phyloP scores from a whole-genome alignment of 257 asterid genomes.

The Cinchona pubescens region DNA sequence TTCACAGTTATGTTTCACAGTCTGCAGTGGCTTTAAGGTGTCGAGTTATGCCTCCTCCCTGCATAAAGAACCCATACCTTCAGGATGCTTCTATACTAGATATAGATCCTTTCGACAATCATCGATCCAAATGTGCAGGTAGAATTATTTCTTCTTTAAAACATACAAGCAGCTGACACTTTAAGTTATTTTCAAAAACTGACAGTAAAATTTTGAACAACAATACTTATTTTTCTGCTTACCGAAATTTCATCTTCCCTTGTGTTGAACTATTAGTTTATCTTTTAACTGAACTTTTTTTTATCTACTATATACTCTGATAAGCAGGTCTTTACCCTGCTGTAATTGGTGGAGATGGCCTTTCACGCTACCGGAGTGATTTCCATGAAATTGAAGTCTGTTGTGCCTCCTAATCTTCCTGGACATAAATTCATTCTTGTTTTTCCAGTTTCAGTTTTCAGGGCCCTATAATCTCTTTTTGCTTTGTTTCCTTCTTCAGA shows the following conservation, averaged over 20 bases:
- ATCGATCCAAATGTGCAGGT: constrained; percentile 89
- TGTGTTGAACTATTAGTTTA: background rate
- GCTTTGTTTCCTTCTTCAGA: constrained; percentile 38
- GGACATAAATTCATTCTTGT: background rate
- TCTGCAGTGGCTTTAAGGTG: constrained; percentile 97
- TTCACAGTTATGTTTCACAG: constrained; percentile 67
- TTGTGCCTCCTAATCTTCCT: background rate
- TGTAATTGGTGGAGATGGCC: constrained; percentile 61
- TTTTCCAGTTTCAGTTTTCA: background rate
- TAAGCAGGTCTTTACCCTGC: constrained; percentile 55
- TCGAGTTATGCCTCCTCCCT: constrained; percentile 98
- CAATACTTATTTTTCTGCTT: background rate
- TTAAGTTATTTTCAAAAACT: background rate
- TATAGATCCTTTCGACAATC: constrained; percentile 66
- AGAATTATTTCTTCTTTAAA: constrained; percentile 5
- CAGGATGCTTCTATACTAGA: constrained; percentile 45
- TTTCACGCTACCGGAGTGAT: constrained; percentile 80
- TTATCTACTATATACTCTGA: constrained; percentile 7
- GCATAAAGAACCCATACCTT: constrained; percentile 76
- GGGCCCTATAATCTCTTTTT: constrained; percentile 7
- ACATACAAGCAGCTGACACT: background rate
- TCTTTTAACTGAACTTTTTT: background rate
- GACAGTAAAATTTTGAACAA: background rate
- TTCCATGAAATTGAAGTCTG: constrained; percentile 81
- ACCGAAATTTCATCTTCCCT: background rate